Evolutionary conservation across 1,284 basidiomycete species (phyloP), one percentile per base, ranked within the genome.

Genomic region (Fomitopsis palustris): DNA sequence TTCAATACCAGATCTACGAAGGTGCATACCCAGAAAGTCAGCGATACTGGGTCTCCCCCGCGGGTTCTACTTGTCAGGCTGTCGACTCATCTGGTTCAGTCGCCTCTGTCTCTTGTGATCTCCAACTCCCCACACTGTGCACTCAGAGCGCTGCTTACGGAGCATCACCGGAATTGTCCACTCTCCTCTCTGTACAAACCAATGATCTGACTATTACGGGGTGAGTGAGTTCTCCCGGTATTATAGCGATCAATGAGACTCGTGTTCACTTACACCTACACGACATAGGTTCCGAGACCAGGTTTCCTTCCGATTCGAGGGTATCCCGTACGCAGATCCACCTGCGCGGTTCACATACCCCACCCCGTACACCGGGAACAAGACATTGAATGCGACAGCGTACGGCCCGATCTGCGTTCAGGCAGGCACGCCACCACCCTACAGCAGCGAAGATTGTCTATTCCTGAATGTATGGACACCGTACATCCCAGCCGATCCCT

Each of bases 401-500:
- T 76, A 68, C 61, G 68, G 70, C 1, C 65, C 72, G 2, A 61
- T 62, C 27, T 76, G 74, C 59, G 58, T 71, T 9, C 72, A 75
- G 63, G 56, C 66, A 1, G 69, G 69, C 1, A 53, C 39, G 12
- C 64, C 64, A 61, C 29, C 14, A 7, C 19, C 23, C 53, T 47
- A 29, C 45, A 25, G 27, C 19, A 47, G 45, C 23, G n/a, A 29
- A 16, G 23, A 27, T 23, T 87, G 86, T 3, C 71, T 88, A 43
- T 90, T 89, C 66, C 72, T 89, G 52, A 90, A 92, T 70, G 84
- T 92, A 54, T 83, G 84, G 49, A 70, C 77, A 0, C 90, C 89
- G 0, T 35, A 35, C 35, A 35, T 35, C 35, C 35, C 35, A 35
- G 10, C 35, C 16, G 35, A 35, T 35, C 84, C 87, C 0, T 76